Conservation (phyloP, 192 early-diverging fungal species). For the Mortierella claussenii region DNA sequence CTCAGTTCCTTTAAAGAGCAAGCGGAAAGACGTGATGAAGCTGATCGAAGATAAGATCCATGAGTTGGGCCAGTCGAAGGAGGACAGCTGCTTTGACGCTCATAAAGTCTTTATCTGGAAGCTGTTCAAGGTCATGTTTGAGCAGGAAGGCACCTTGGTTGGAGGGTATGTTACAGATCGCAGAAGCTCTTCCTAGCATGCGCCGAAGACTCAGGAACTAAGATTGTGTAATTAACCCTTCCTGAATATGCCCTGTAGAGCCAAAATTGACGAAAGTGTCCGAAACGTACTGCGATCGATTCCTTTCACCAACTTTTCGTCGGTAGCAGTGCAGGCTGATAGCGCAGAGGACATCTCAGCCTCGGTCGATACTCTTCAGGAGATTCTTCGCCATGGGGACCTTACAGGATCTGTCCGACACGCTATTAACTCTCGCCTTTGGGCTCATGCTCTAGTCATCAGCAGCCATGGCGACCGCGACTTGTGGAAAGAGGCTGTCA, state of each 20-base stretch:
- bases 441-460: constrained; percentile 93
- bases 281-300: constrained; percentile 52
- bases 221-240: no score
- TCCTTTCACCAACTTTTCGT: constrained; percentile 31
- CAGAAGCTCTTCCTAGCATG: no score
- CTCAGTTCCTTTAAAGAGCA: constrained; percentile 53
- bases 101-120: constrained; percentile 65
- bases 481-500: constrained; percentile 83
- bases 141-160: constrained; percentile 69
- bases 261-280: constrained; percentile 60
- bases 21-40: constrained; percentile 58
- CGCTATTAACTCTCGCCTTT: constrained; percentile 65
- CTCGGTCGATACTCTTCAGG: constrained; percentile 67
- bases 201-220: no score
- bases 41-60: constrained; percentile 53
- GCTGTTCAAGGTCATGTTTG: constrained; percentile 68
- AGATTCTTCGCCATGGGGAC: constrained; percentile 69
- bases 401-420: constrained; percentile 62
- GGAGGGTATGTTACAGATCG: constrained; percentile 61
- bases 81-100: constrained; percentile 31
- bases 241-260: no score
- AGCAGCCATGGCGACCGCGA: constrained; percentile 87
- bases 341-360: constrained; percentile 17
- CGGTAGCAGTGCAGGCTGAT: constrained; percentile 52
- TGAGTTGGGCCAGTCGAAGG: constrained; percentile 8